phyloP scores from a whole-genome alignment of 345 rosid species.

The Eucalyptus rudis region DNA sequence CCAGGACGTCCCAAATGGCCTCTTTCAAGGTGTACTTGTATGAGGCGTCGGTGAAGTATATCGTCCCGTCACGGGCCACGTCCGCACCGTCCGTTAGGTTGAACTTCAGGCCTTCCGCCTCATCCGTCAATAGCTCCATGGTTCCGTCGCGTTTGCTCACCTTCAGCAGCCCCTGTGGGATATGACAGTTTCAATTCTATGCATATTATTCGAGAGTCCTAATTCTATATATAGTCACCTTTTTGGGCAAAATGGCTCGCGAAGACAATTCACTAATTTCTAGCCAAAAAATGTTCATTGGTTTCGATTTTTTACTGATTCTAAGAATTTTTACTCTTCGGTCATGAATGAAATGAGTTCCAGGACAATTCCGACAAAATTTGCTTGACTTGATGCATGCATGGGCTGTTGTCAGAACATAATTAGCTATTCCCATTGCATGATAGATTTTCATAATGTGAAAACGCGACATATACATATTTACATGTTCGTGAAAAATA shows the following conservation, averaged over 20 bases:
- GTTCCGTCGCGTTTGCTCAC: constrained; percentile 28
- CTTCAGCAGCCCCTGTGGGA: constrained; percentile 47
- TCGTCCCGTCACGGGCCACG: constrained; percentile 44
- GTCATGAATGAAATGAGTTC: not conserved
- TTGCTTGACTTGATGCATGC: not conserved
- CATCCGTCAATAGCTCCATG: constrained; percentile 35
- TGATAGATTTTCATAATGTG: too few species aligned
- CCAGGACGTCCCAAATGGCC: too few species aligned
- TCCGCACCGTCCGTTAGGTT: constrained; percentile 54
- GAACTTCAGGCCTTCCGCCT: constrained; percentile 56
- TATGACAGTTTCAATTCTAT: not conserved
- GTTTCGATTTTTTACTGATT: not conserved
- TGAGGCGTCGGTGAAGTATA: constrained; percentile 47
- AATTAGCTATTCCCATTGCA: too few species aligned
- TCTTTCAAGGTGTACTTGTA: too few species aligned
- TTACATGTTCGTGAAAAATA: too few species aligned
- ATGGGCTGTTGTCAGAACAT: too few species aligned
- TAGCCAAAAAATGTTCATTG: too few species aligned
- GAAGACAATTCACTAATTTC: too few species aligned
- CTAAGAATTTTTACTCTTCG: too few species aligned
- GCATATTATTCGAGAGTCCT: not conserved
- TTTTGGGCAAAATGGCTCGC: too few species aligned
- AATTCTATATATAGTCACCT: not conserved
- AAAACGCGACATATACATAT: too few species aligned
- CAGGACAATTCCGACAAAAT: not conserved